Percentiles rank a stretch among this genome's conserved stretches.
Conservation (phyloP, 257 asterid genomes). For the Solanum verrucosum region DNA sequence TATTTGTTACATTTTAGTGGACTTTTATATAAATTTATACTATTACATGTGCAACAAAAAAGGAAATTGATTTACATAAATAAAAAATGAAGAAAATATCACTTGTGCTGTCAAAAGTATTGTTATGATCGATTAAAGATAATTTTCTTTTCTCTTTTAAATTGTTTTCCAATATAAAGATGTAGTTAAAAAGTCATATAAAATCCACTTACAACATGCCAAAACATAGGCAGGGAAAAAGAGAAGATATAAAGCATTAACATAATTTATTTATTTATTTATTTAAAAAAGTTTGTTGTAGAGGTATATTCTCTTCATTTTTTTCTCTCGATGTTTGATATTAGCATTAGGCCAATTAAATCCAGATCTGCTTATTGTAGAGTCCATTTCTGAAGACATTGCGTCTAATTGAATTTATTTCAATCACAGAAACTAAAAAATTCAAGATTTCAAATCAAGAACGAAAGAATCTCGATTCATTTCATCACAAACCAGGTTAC, state of each 20-base stretch:
- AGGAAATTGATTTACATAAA: neutral
- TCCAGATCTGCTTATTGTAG: accelerated
- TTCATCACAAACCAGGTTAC: accelerated
- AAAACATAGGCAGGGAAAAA: slow-evolving; percentile 7
- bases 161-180: neutral
- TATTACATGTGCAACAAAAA: too few species aligned
- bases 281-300: neutral
- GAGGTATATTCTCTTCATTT: slow-evolving; percentile 35
- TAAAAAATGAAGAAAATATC: neutral
- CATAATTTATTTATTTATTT: neutral
- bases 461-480: accelerated
- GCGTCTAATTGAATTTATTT: neutral
- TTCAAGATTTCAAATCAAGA: accelerated
- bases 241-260: slow-evolving; percentile 10
- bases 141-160: neutral
- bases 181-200: neutral
- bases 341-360: neutral
- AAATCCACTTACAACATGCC: slow-evolving; percentile 9
- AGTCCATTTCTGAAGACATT: neutral
- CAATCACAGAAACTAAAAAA: accelerated
- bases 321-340: neutral
- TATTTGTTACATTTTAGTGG: neutral
- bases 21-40: neutral
- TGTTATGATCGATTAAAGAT: neutral
- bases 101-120: neutral